A percentile compares a stretch with the other conserved stretches of the same genome.
phyloP scores from a whole-genome alignment of 2,329 filamentous ascomycete genomes.

The Curvularia verruculosa region DNA sequence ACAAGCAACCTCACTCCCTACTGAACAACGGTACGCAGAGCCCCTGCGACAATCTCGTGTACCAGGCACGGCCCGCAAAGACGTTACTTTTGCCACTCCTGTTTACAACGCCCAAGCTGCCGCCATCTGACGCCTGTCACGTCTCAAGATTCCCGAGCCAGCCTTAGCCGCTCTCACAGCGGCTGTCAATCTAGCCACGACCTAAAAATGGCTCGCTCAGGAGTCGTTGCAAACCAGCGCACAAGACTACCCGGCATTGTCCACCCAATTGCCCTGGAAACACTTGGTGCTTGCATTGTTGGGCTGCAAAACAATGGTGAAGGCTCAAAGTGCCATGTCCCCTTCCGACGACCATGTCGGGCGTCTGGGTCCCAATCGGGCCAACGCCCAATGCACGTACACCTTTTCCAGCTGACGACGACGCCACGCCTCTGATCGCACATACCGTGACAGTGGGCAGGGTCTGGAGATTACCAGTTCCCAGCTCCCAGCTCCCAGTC shows the following conservation, averaged over 20 bases:
- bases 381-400: constrained; percentile 4
- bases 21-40: background rate
- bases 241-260: background rate
- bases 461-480: constrained; percentile 9
- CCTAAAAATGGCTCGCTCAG: constrained; percentile 11
- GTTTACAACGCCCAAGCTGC: background rate
- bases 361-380: background rate
- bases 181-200: constrained; percentile 8
- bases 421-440: background rate
- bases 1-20: background rate
- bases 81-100: constrained; percentile 1
- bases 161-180: constrained; percentile 17
- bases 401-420: background rate
- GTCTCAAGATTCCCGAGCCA: constrained; percentile 11
- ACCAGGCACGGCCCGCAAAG: background rate
- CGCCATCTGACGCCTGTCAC: constrained; percentile 2
- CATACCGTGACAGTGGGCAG: constrained; percentile 6
- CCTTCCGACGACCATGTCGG: background rate
- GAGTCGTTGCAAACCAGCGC: constrained; percentile 1
- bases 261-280: constrained; percentile 10
- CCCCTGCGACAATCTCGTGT: background rate
- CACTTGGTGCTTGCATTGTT: constrained; percentile 2
- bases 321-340: background rate
- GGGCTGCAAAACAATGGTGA: constrained; percentile 1
- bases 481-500: constrained; percentile 5